phyloP scores from a whole-genome alignment of 768 basidiomycete genomes.

The Mycena olivaceomarginata region DNA sequence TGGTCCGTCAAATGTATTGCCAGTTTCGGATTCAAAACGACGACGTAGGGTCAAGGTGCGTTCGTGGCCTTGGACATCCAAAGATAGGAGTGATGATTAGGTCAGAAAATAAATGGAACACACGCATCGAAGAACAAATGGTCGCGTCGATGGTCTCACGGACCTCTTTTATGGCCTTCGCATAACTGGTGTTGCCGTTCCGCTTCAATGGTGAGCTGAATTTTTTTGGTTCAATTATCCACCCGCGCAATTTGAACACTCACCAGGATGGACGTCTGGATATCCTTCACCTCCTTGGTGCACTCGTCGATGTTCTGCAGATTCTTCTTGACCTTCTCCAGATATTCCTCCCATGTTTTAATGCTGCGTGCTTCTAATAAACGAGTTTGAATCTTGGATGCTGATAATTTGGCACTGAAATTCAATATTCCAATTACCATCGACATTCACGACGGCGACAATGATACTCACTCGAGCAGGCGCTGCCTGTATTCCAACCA shows the following conservation, averaged over 20 bases:
- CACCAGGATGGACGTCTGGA: constrained; percentile 10
- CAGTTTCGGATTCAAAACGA: too few relatives aligned
- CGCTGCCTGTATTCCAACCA: too few relatives aligned
- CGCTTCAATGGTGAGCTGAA: constrained; percentile 5
- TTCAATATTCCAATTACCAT: too few relatives aligned
- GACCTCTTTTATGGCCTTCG: neutral
- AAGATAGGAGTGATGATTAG: too few relatives aligned
- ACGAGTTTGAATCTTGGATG: constrained; percentile 4
- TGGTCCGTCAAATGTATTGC: too few relatives aligned
- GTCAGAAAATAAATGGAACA: too few relatives aligned
- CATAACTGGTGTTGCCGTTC: neutral
- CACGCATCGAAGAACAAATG: too few relatives aligned
- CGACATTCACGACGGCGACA: too few relatives aligned
- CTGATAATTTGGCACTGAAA: constrained; percentile 5
- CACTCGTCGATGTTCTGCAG: constrained; percentile 16
- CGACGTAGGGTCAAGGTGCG: too few relatives aligned
- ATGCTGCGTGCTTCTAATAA: neutral
- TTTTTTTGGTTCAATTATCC: neutral
- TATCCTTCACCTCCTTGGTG: constrained; percentile 7
- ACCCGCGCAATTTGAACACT: neutral
- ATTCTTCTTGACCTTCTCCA: neutral
- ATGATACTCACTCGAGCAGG: too few relatives aligned
- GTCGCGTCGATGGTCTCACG: too few relatives aligned
- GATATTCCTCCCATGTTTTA: neutral
- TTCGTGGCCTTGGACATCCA: too few relatives aligned